These are phyloP conservation scores for Podochytrium sp. DNA, from an alignment of 192 early-diverging fungal species.

Conservation along the genomic window DNA sequence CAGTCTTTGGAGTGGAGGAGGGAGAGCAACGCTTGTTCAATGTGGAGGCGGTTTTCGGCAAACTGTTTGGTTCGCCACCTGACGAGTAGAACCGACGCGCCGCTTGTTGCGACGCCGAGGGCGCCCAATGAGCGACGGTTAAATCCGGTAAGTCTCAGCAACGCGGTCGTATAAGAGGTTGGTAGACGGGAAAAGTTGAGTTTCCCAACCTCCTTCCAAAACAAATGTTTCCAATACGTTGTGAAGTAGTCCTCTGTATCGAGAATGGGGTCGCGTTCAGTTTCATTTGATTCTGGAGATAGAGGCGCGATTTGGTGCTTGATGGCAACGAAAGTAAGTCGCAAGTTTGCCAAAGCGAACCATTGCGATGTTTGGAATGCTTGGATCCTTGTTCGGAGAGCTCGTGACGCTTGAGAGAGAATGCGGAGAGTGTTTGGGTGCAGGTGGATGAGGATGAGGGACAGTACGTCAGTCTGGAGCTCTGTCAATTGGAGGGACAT, in stretches of 20 bases:
- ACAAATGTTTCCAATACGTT: not conserved
- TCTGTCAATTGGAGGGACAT: not conserved
- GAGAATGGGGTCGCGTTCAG: not conserved
- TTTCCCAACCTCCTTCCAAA: not conserved
- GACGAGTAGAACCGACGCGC: not conserved
- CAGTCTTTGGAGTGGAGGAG: not conserved
- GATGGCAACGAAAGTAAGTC: not conserved
- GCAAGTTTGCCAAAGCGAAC: constrained; percentile 1
- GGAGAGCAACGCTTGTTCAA: not conserved
- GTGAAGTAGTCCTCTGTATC: not conserved
- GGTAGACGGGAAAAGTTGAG: not conserved
- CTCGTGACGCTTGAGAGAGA: not conserved
- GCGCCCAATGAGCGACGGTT: not conserved
- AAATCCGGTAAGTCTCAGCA: not conserved
- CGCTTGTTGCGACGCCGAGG: not conserved
- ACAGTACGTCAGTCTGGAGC: not conserved
- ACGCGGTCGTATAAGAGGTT: not conserved
- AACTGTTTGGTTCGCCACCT: not conserved
- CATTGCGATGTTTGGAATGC: not conserved
- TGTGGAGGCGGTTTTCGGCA: not conserved
- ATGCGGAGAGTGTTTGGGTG: not conserved
- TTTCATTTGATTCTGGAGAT: not conserved
- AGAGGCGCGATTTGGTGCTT: not conserved
- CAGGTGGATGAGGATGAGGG: not conserved
- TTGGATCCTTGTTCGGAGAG: not conserved